These are phyloP conservation scores for Sporisorium scitamineum DNA, from an alignment of 1,284 basidiomycete species.

Conservation along the genomic window DNA sequence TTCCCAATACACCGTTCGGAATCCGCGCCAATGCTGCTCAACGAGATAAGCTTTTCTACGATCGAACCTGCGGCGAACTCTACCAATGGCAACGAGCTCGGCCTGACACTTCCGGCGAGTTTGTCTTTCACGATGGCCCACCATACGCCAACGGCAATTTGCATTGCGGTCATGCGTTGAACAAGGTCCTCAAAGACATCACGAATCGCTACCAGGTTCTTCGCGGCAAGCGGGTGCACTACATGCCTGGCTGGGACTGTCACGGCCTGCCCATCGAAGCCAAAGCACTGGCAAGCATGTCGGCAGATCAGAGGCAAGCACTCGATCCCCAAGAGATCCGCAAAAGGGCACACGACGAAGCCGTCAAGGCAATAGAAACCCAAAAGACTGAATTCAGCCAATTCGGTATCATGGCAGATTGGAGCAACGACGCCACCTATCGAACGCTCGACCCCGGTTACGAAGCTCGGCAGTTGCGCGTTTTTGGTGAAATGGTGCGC, in stretches of 20 bases:
- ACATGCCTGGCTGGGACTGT: slow-evolving; percentile 97
- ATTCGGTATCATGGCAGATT: slow-evolving; percentile 93
- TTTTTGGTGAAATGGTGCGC: slow-evolving; percentile 88
- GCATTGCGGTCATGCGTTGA: slow-evolving; percentile 95
- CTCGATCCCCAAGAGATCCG: slow-evolving; percentile 74
- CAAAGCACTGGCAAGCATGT: slow-evolving; percentile 57
- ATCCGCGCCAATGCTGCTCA: slow-evolving; percentile 79
- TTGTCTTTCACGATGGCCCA: slow-evolving; percentile 94
- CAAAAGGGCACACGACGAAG: slow-evolving; percentile 79
- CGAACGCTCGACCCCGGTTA: slow-evolving; percentile 78
- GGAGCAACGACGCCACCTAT: slow-evolving; percentile 82
- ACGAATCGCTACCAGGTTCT: slow-evolving; percentile 90
- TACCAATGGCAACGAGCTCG: slow-evolving; percentile 81
- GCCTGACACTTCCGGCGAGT: slow-evolving; percentile 68
- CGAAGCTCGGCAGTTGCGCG: slow-evolving; percentile 85
- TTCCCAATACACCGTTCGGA: slow-evolving; percentile 87
- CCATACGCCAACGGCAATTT: slow-evolving; percentile 97
- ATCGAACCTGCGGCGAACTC: slow-evolving; percentile 79
- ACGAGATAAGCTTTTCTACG: slow-evolving; percentile 76
- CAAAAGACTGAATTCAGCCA: slow-evolving; percentile 85
- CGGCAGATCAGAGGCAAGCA: slow-evolving; percentile 73
- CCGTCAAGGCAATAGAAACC: slow-evolving; percentile 79
- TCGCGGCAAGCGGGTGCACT: slow-evolving; percentile 85
- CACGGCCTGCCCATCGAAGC: slow-evolving; percentile 89
- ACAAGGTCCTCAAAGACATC: slow-evolving; percentile 97